Evolutionary conservation across 129 eudicot genomes (phyloP), one percentile per base, ranked within the genome.

Genomic region (Scalesia atractyloides): DNA sequence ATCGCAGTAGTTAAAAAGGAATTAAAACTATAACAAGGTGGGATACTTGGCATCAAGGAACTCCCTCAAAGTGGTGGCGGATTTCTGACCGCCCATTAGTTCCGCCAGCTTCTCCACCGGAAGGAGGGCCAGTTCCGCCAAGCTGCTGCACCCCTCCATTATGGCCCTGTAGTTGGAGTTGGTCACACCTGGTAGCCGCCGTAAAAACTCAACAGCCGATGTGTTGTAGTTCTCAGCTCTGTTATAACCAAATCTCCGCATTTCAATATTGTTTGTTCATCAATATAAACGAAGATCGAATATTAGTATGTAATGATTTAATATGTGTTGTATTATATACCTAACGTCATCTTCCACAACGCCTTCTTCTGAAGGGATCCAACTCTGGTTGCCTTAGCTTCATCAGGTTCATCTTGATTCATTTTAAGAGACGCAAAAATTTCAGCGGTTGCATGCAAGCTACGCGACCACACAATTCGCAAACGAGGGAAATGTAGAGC

Each of bases 371-470:
- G 98, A 90, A 43, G 97, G 98, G 15, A 94, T 58, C 98, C 97
- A 70, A 94, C 95, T 82, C 97, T 87, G 50, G 85, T 88, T 48
- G 97, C 98, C 86, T 88, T 94, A 61, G 82, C 85, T 81, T 94
- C 98, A 78, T 94, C 97, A 7, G 98, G 98, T 73, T 94, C 98
- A 48, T 94, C 97, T 71, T 94, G 98, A 70, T 94, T 94, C 66
- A 83, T 83, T 81, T 94, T 94, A 9, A 94, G 89, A 34, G 92
- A 83, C 65, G 96, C 85, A 68, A 87, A 94, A 34, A 94, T 94
- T 64, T 94, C 97, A n/a, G 97, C 97, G 49, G 98, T 94, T 43
- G 98, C 98, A 83, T 88, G 97, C 83, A 94, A 84, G 79, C 98
- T 90, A 52, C 98, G 98, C 17, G 98, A 94, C 98, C 98, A 94